phyloP scores from a whole-genome alignment of 2,329 filamentous ascomycete species.

The Fusarium clavum region DNA sequence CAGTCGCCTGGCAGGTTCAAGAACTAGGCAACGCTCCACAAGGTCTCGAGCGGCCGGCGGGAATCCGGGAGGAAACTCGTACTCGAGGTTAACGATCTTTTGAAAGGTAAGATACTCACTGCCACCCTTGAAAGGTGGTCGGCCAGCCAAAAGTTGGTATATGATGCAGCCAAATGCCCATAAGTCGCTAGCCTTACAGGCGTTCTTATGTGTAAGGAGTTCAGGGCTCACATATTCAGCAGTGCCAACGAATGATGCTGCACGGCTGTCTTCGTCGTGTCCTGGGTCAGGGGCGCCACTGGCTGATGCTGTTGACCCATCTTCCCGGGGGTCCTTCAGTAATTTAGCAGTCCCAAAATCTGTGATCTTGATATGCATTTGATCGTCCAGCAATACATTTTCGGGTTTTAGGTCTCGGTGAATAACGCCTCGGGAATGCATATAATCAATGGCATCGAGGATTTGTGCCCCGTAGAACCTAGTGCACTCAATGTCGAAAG shows the following conservation, averaged over 20 bases:
- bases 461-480: slow-evolving; percentile 96
- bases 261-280: slow-evolving; percentile 73
- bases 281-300: slow-evolving; percentile 54
- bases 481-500: slow-evolving; percentile 95
- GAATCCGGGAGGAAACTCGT: slow-evolving; percentile 91
- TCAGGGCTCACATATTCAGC: slow-evolving; percentile 99
- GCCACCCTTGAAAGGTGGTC: slow-evolving; percentile 94
- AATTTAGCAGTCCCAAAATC: slow-evolving; percentile 99
- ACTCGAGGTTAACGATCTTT: slow-evolving; percentile 95
- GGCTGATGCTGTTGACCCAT: slow-evolving; percentile 52
- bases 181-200: slow-evolving; percentile 95
- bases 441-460: slow-evolving; percentile 94
- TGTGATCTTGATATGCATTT: slow-evolving; percentile 98
- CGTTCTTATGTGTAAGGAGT: slow-evolving; percentile 94
- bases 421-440: slow-evolving; percentile 96
- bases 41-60: slow-evolving; percentile 87
- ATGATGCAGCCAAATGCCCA: slow-evolving; percentile 99
- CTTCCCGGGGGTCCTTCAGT: slow-evolving; percentile 60
- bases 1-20: slow-evolving; percentile 85
- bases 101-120: slow-evolving; percentile 99
- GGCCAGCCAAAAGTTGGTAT: slow-evolving; percentile 94
- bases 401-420: slow-evolving; percentile 97
- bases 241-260: slow-evolving; percentile 95
- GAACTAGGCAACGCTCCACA: slow-evolving; percentile 87
- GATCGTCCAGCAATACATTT: slow-evolving; percentile 92